Evolutionary conservation across 2,329 filamentous ascomycete genomes (phyloP), one percentile per base, ranked within the genome.

Genomic region (Daldinia sp.): DNA sequence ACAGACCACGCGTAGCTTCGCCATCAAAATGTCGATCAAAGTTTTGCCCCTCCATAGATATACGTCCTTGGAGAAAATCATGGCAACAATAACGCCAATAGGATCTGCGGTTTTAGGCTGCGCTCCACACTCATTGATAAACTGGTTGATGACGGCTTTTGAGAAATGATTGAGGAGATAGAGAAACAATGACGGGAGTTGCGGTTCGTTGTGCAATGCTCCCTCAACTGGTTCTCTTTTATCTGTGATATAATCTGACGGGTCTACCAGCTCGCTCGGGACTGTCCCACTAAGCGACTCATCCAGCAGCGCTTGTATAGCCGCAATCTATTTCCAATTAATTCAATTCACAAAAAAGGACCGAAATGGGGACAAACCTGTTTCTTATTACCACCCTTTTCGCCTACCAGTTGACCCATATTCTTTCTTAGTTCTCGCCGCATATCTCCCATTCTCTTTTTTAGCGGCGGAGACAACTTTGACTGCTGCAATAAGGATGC

Each of bases 21-120:
- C 91, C 75, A 97, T 90, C 33, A 98, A 84, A 66, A 98, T 92
- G 77, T 97, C 93, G 59, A 93, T 90, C 65, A 97, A 84, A 0
- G 90, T 86, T 54, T 86, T 81, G 7, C 89, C 90, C 57, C 90
- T 86, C 85, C 89, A 92, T 60, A 87, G 83, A 75, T 93, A 92
- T 15, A 88, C 85, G 18, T 88, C 84, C 59, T 87, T 85, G 0
- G 92, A 91, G 77, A 97, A 95, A 33, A 97, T 86, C 70, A 90
- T 88, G 6, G 91, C 91, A 0, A 90, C 86, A 26, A 94, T 84
- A 26, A 95, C 88, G n/a, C 93, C 93, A 50, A 97, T 86, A 0
- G 92, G 91, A 73, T 96, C 92, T 9, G 93, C 93, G 5, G 88
- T 85, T 68, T 87, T 87, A 0, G 88, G 85, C 60, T 89, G 88